Evolutionary conservation across 306 rosid species (phyloP), one percentile per base, ranked within the genome.

Genomic region (Geum urbanum): DNA sequence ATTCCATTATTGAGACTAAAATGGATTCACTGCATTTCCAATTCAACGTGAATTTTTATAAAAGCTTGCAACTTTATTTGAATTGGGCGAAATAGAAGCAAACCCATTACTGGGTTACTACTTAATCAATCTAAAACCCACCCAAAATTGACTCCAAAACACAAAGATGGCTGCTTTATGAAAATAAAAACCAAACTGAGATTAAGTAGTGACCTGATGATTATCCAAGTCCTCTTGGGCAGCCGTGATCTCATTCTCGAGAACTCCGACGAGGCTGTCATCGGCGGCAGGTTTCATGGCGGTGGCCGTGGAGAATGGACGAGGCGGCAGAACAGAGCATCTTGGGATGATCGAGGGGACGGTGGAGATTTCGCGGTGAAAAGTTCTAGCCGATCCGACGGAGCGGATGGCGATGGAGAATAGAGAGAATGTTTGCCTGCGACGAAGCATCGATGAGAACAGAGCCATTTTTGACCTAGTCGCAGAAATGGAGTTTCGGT

Each of bases 211-310:
- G 16, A 84, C 75, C 8, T 10, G 15, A 15, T 60, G 11, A 20
- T 54, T 40, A 2, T 67, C 75, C 10, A 76, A 72, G 18, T 4
- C 7, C 67, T 79, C 86, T 48, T 75, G 57, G 24, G 91, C 94
- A 70, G 87, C 80, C 14, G 77, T 7, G 78, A 92, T 85, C 84
- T 84, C 96, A 54, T 86, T 66, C 43, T 88, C 75, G 32, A 90
- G 83, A 74, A 84, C 71, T 59, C 63, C 58, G 55, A 80, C 6
- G 19, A 88, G 81, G 43, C 27, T 72, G 35, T 61, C 72, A 9
- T 88, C 86, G 9, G 82, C 76, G 14, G 72, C 51, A 0, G 61
- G 12, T 72, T 77, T 79, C 0, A 77, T n/a, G 14, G 83, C 67
- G 18, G 81, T 51, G 57, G 79, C 62, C 2, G 82, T 75, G 48